phyloP scores from a whole-genome alignment of 345 rosid genomes.

The Physaria fendleri region DNA sequence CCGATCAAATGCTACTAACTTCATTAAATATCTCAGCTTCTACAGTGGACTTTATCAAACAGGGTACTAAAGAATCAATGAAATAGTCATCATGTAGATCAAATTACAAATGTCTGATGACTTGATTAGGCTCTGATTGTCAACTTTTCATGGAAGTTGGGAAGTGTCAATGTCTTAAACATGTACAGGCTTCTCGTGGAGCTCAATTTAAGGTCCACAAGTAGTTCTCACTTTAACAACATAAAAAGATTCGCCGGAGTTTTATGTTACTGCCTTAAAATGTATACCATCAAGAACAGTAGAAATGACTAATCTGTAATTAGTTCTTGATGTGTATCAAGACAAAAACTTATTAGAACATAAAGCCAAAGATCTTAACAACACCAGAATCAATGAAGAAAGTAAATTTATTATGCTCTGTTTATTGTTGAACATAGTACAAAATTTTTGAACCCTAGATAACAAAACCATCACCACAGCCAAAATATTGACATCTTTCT shows the following conservation, averaged over 20 bases:
- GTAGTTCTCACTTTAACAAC: neutral
- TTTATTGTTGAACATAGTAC: constrained; percentile 11
- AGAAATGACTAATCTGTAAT: neutral
- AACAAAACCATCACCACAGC: neutral
- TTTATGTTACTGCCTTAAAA: neutral
- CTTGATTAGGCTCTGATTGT: too few relatives aligned
- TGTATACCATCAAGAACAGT: neutral
- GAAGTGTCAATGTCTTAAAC: neutral
- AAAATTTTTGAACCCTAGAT: constrained; percentile 17
- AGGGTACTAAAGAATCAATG: neutral
- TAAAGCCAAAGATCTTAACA: neutral
- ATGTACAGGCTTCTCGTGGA: neutral
- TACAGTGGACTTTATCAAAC: neutral
- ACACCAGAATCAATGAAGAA: neutral
- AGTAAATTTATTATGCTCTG: constrained; percentile 12
- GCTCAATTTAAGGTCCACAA: neutral
- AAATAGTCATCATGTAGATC: too few relatives aligned
- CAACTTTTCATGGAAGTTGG: neutral
- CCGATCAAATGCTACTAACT: neutral
- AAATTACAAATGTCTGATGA: too few relatives aligned
- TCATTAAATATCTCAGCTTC: neutral
- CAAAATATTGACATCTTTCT: neutral
- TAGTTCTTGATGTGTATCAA: too few relatives aligned
- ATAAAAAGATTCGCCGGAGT: neutral
- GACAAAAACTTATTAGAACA: too few relatives aligned